Evolutionary conservation across 345 rosid species (phyloP).

Genomic region (Arabidopsis suecica): DNA sequence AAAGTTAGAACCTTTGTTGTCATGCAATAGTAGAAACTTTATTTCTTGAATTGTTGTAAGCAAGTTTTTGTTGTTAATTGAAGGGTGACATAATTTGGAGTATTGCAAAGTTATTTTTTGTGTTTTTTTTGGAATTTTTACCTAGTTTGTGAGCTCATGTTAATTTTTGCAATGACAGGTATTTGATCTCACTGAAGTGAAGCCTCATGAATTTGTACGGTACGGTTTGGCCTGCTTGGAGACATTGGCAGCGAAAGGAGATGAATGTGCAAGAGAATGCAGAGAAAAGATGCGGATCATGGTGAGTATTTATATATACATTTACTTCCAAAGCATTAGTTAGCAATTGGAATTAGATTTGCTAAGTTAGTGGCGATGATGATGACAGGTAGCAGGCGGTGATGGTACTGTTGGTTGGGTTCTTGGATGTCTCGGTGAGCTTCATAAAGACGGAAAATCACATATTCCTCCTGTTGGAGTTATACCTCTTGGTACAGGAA

Average conservation of each 20-base stretch:
- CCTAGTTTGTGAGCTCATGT: constrained; percentile 23
- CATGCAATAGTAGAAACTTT: background rate
- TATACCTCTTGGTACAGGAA: constrained; percentile 96
- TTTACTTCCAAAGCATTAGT: background rate
- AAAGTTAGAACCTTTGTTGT: background rate
- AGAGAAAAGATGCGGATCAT: constrained; percentile 74
- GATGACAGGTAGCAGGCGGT: constrained; percentile 95
- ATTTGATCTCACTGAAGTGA: constrained; percentile 83
- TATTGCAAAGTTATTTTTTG: background rate
- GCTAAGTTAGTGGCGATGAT: background rate
- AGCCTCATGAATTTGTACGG: constrained; percentile 75
- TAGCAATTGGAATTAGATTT: background rate
- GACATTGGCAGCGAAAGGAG: constrained; percentile 67
- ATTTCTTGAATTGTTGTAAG: background rate
- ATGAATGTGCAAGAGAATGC: constrained; percentile 76
- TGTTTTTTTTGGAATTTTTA: too few relatives aligned
- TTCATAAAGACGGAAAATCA: constrained; percentile 55
- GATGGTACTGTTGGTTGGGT: constrained; percentile 99
- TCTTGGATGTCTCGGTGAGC: constrained; percentile 82
- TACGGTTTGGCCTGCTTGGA: constrained; percentile 82
- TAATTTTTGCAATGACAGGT: constrained; percentile 55
- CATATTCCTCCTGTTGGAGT: constrained; percentile 91
- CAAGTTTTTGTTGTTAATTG: constrained; percentile 9
- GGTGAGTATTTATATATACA: constrained; percentile 56
- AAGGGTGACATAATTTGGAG: constrained; percentile 5